Base-by-base conservation (phyloP, 169 alveolate genomes). In the Plasmodium gonderi region DNA sequence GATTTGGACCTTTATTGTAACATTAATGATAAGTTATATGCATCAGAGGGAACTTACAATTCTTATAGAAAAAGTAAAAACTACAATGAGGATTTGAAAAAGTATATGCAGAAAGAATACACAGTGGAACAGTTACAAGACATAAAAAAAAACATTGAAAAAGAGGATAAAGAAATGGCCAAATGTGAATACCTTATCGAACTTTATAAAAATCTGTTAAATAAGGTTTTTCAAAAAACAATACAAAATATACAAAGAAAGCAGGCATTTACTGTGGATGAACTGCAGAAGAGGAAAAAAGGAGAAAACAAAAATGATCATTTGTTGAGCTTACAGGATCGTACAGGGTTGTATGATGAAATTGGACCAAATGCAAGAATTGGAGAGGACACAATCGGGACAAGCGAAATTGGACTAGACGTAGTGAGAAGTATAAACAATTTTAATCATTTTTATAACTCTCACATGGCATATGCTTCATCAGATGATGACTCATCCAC, bases 81-180 rank as follows among this genome's bases (percentile, higher is more conserved):
- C 40, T 96, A 97, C 68, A 99, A 98, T 94, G 96, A 97, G 80
- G 93, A 94, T 75, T 98, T 98, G 33, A 98, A 98, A 90, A 97
- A 96, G 60, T 98, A 98, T 77, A 95, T 96, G 78, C 97, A 96
- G 72, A 96, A 95, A 72, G 92, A 54, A 67, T 89, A 95, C 77
- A 90, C 95, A 26, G 78, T 72, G 82, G 97, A 93, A 76, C 93
- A 96, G 74, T 92, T 94, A 60, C 91, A 96, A 80, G 97, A 95
- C 26, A 80, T 95, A 23, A 89, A 92, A 47, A 65, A 79, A 9
- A 72, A 82, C 74, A 94, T 91, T 17, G 90, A 79, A 44, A 95
- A 92, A 38, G 95, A 91, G 3, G 96, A 96, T 40, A 97, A 95
- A 72, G 79, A 91, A 51, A 92, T 98, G 29, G 99, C 99, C 14